phyloP scores from a whole-genome alignment of 805 yeast genomes.

The Metschnikowia henanensis region DNA sequence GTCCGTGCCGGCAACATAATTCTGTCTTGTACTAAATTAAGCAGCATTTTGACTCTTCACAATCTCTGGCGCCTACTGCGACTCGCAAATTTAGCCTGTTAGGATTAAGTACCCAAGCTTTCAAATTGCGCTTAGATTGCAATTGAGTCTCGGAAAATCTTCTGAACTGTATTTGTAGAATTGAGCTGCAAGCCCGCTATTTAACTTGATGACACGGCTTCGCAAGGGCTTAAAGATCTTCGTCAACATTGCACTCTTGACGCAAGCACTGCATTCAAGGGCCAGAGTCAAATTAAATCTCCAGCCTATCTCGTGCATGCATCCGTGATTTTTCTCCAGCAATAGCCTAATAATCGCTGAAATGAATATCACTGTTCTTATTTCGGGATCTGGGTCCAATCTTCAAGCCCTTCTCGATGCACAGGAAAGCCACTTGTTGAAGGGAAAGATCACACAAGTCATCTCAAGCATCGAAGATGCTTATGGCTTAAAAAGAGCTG shows the following conservation, averaged over 20 bases:
- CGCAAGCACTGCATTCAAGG: conserved; percentile 8
- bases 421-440: conserved; percentile 36
- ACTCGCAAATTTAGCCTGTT: no score
- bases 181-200: no score
- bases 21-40: no score
- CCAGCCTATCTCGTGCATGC: neutral
- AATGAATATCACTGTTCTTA: conserved; percentile 63
- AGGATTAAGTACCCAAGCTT: no score
- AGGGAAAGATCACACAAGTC: conserved; percentile 68
- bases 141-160: no score
- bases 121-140: no score
- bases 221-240: neutral
- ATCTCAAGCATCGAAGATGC: conserved; percentile 87
- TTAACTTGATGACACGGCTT: neutral
- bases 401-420: conserved; percentile 93
- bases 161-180: no score
- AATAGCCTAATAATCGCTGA: neutral
- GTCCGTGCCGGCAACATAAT: no score
- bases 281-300: conserved; percentile 3
- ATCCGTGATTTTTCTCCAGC: neutral
- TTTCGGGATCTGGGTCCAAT: conserved; percentile 96
- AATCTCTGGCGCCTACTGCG: no score
- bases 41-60: neutral
- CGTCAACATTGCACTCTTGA: neutral
- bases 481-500: conserved; percentile 82